Evolutionary conservation across 208 protist species (phyloP).

Genomic region (Wallacemonas collosoma): DNA sequence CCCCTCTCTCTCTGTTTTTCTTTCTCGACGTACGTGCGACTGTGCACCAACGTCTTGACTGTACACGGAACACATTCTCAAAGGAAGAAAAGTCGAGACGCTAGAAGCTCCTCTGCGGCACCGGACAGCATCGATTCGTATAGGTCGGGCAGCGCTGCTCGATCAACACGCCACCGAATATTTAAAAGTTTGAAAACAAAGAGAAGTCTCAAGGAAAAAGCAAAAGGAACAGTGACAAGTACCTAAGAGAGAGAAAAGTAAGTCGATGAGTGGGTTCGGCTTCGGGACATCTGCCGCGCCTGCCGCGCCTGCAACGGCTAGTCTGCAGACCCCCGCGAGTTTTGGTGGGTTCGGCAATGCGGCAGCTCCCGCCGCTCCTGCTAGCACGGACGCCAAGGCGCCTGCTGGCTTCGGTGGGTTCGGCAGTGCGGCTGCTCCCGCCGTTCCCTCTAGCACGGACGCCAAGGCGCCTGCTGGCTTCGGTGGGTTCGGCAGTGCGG

Average conservation of each 20-base stretch:
- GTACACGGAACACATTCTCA: too few relatives aligned
- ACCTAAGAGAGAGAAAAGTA: background rate
- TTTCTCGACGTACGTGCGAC: too few relatives aligned
- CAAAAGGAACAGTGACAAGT: too few relatives aligned
- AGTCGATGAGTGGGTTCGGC: slow-evolving; percentile 2
- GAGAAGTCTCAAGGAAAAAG: too few relatives aligned
- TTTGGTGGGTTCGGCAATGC: slow-evolving; percentile 29
- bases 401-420: slow-evolving; percentile 20
- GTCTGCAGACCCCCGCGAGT: slow-evolving; percentile 8
- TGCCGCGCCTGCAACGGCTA: background rate
- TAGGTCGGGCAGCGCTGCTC: too few relatives aligned
- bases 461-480: slow-evolving; percentile 25
- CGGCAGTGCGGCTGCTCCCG: slow-evolving; percentile 5
- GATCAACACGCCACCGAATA: too few relatives aligned
- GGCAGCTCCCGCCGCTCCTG: slow-evolving; percentile 1
- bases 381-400: background rate
- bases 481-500: slow-evolving; percentile 25
- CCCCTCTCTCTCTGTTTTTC: too few relatives aligned
- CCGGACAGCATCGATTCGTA: too few relatives aligned
- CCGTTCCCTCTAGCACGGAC: slow-evolving; percentile 14
- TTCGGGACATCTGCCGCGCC: background rate
- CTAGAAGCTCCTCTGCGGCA: too few relatives aligned
- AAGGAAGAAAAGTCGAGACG: too few relatives aligned
- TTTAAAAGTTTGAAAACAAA: too few relatives aligned
- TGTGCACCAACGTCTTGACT: too few relatives aligned